Evolutionary conservation across 768 basidiomycete genomes (phyloP).

Genomic region (Hygrocybe coccinea): DNA sequence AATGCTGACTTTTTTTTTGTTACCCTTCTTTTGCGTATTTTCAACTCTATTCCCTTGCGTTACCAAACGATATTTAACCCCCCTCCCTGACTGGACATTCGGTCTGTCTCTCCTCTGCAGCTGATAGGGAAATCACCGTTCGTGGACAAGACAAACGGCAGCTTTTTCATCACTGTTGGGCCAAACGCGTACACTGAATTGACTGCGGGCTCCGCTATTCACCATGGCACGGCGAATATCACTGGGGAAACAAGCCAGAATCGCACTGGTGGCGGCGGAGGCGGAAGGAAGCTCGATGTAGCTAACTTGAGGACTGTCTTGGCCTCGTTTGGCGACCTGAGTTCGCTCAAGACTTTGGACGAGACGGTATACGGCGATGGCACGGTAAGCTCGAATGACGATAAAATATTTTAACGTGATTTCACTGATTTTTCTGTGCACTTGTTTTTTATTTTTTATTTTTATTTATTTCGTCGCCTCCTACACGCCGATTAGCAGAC

Average conservation of each 20-base stretch:
- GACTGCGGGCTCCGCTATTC: not conserved
- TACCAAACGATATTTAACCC: too few species aligned
- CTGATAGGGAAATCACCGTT: slow-evolving; percentile 50
- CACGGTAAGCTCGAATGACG: too few species aligned
- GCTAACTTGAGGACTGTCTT: slow-evolving; percentile 28
- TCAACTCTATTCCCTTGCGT: slow-evolving; percentile 1
- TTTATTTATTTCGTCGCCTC: too few species aligned
- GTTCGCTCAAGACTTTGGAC: slow-evolving; percentile 6
- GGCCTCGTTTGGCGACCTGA: slow-evolving; percentile 33
- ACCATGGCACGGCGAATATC: too few species aligned
- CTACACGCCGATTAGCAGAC: not conserved
- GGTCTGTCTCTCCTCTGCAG: slow-evolving; percentile 34
- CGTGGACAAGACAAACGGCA: slow-evolving; percentile 48
- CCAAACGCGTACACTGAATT: slow-evolving; percentile 14
- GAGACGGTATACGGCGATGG: too few species aligned
- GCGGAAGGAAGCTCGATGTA: slow-evolving; percentile 4
- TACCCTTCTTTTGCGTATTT: not conserved
- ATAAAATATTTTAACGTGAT: too few species aligned
- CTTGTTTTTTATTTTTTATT: too few species aligned
- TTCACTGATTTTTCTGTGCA: too few species aligned
- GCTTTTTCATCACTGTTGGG: slow-evolving; percentile 46
- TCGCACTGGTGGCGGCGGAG: not conserved
- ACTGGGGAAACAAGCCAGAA: too few species aligned
- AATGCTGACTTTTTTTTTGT: not conserved
- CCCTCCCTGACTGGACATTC: too few species aligned